A percentile compares a stretch with the other conserved stretches of the same genome.
These are phyloP conservation scores for Panicum hallii DNA, from an alignment of 202 grass and related monocot genomes.

Conservation along the genomic window DNA sequence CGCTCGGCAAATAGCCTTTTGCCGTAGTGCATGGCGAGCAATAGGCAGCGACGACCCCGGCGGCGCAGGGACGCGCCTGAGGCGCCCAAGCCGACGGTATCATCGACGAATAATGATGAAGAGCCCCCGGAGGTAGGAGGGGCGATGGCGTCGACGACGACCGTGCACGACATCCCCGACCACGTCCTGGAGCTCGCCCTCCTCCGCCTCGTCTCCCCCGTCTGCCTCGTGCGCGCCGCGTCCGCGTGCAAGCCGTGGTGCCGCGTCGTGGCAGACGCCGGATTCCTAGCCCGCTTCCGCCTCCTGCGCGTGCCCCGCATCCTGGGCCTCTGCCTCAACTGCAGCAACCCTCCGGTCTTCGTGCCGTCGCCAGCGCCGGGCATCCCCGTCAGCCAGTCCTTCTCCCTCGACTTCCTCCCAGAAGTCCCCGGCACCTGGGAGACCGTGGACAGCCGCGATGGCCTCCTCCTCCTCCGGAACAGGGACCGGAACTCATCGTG, in stretches of 20 bases:
- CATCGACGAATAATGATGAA: too few species aligned
- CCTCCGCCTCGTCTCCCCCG: neutral
- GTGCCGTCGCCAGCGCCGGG: neutral
- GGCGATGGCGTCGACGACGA: neutral
- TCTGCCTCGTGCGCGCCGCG: conserved; percentile 27
- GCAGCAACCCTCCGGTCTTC: neutral
- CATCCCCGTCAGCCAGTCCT: neutral
- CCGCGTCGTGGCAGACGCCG: neutral
- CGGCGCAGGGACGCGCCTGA: too few species aligned
- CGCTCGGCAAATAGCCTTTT: too few species aligned
- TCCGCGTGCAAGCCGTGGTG: conserved; percentile 22
- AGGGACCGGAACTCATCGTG: fast-evolving
- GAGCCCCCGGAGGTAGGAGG: too few species aligned
- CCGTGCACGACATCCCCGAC: conserved; percentile 6
- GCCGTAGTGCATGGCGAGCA: too few species aligned
- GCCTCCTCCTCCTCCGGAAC: neutral
- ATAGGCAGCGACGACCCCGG: too few species aligned
- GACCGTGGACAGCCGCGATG: neutral
- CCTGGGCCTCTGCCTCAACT: neutral
- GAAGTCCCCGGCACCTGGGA: neutral
- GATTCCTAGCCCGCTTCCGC: neutral
- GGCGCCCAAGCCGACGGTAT: too few species aligned
- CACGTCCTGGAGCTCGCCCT: conserved; percentile 12
- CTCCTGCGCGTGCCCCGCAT: neutral
- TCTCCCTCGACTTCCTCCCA: conserved; percentile 25